Evolutionary conservation across 116 monocot genomes (phyloP).

Genomic region (Zostera marina): DNA sequence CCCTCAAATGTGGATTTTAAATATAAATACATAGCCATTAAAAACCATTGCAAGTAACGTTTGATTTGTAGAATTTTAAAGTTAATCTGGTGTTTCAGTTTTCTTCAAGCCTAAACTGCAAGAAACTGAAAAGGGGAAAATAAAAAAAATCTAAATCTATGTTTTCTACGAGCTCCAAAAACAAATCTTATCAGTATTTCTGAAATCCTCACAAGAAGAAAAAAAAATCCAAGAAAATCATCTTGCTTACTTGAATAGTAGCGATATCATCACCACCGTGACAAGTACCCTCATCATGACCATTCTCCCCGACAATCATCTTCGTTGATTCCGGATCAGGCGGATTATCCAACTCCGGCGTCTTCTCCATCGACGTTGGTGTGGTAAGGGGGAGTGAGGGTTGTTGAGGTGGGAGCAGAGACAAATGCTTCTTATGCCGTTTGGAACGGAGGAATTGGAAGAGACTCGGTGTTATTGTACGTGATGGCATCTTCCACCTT

Average conservation of each 20-base stretch:
- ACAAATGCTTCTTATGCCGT: constrained; percentile 21
- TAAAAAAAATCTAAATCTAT: too few species aligned
- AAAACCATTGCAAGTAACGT: too few species aligned
- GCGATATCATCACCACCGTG: not conserved
- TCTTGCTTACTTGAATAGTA: not conserved
- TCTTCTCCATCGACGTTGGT: not conserved
- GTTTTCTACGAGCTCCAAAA: too few species aligned
- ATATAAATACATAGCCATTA: not conserved
- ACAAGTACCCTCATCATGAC: not conserved
- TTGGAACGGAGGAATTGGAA: constrained; percentile 29
- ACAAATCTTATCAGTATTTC: too few species aligned
- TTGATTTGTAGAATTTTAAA: too few species aligned
- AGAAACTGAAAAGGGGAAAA: too few species aligned
- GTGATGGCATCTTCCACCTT: constrained; percentile 35
- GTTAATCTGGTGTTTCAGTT: too few species aligned
- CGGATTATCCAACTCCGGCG: not conserved
- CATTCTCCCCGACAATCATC: not conserved
- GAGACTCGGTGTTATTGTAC: constrained; percentile 21
- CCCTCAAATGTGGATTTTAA: not conserved
- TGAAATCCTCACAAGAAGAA: too few species aligned
- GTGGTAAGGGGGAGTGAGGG: not conserved
- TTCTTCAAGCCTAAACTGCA: too few species aligned
- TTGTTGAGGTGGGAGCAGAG: constrained; percentile 3
- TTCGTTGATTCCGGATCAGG: not conserved
- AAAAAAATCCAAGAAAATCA: too few species aligned